These are phyloP conservation scores for Penicillium malachiteum DNA, from an alignment of 495 filamentous ascomycete species.

Conservation along the genomic window DNA sequence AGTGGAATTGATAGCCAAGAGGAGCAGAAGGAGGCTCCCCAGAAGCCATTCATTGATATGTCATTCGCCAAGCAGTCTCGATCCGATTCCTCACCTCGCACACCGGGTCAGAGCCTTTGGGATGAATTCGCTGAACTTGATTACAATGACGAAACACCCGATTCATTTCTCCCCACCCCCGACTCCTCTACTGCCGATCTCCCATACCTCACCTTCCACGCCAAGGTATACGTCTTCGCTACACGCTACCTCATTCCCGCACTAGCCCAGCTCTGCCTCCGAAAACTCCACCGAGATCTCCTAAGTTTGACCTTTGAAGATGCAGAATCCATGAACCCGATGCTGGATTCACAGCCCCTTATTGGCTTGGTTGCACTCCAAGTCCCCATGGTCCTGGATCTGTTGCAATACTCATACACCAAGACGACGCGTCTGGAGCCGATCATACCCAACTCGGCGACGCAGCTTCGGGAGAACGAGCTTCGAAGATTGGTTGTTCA, in stretches of 20 bases:
- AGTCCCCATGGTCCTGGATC: conserved; percentile 39
- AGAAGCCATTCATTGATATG: conserved; percentile 41
- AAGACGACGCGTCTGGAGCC: conserved; percentile 45
- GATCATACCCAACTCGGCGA: conserved; percentile 41
- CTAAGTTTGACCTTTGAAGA: conserved; percentile 30
- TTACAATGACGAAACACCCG: conserved; percentile 30
- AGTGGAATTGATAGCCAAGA: conserved; percentile 6
- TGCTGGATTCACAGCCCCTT: conserved; percentile 14
- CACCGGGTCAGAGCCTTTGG: conserved; percentile 40
- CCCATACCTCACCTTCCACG: conserved; percentile 47
- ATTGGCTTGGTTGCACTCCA: conserved; percentile 26
- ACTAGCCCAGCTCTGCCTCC: conserved; percentile 44
- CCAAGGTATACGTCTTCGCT: conserved; percentile 49
- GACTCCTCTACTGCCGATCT: conserved; percentile 18
- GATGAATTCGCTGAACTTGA: conserved; percentile 40
- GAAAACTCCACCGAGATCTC: conserved; percentile 41
- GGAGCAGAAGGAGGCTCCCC: conserved; percentile 1
- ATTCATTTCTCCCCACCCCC: background rate
- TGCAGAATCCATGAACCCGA: conserved; percentile 9
- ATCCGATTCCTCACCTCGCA: conserved; percentile 27
- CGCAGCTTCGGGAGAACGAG: conserved; percentile 48
- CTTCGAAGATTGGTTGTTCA: conserved; percentile 43
- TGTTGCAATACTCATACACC: conserved; percentile 43
- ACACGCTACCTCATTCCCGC: conserved; percentile 45
- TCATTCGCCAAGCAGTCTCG: conserved; percentile 39